Base-by-base conservation (phyloP, 495 filamentous ascomycete genomes). In the Diplogelasinospora grovesii region DNA sequence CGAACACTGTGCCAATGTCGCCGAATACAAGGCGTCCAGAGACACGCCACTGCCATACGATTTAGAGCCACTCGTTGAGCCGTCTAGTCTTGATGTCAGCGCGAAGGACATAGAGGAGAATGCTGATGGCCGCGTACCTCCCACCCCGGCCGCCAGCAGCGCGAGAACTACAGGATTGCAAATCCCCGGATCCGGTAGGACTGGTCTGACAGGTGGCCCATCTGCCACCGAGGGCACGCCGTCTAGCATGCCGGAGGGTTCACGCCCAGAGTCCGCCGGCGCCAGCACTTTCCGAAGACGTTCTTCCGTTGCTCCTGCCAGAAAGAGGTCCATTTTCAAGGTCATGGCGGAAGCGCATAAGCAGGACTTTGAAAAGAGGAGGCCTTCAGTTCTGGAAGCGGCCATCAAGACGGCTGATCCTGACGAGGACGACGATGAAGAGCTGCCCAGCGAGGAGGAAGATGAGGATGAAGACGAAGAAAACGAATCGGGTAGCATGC, bases 1-100 rank as follows among this genome's bases (percentile, higher is more conserved):
- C 54, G 92, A 98, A 48, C 89, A 96, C 59, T 92, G 86, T 62
- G 78, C 77, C 6, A 94, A 94, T 51, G 87, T 95, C 14, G 75
- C 79, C 22, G 75, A 83, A 44, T 89, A 89, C 71, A 83, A 89
- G 25, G 89, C 89, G 4, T 81, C 75, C 3, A 68, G 89, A 13
- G 87, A 95, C 52, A 69, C 88, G 1, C 84, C 85, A 0, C 68
- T 95, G 1, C 89, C 89, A 0, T 95, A 93, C 53, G 61, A 76
- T 2, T 43, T 89, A n/a, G 58, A 69, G 23, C 41, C 57, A 2
- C 50, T 66, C 32, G 42, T 56, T 18, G 57, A 63, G 26, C 57
- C 52, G 15, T 38, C 35, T 4, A 46, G 45, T 22, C 34, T 47
- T 20, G 64, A 58, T 20, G 13, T 21, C 1, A 24, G 9, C 11